Conservation (phyloP, 495 filamentous ascomycete species). For the Extremus antarcticus region DNA sequence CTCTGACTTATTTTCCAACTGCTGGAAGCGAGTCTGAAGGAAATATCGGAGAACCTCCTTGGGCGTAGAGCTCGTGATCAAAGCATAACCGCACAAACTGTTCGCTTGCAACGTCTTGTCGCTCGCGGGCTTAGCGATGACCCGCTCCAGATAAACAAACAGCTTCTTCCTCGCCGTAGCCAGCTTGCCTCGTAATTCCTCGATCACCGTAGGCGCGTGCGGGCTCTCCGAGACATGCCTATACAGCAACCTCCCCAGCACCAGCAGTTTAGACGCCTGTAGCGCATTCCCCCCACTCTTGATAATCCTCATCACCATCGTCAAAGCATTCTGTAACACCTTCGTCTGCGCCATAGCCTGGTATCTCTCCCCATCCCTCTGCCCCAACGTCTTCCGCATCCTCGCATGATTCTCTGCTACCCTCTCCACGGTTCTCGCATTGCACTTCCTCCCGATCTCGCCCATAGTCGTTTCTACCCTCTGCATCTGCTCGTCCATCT, state of each 20-base stretch:
- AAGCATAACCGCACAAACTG: constrained; percentile 67
- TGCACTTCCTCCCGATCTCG: constrained; percentile 67
- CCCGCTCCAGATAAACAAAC: constrained; percentile 54
- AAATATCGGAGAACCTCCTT: constrained; percentile 76
- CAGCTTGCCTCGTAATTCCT: constrained; percentile 52
- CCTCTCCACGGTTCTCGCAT: constrained; percentile 56
- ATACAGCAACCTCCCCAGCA: constrained; percentile 59
- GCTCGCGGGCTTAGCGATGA: constrained; percentile 43
- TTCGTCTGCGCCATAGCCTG: constrained; percentile 11
- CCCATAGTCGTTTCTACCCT: constrained; percentile 58
- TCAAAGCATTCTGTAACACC: constrained; percentile 46
- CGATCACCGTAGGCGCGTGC: constrained; percentile 43
- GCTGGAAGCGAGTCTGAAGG: constrained; percentile 55
- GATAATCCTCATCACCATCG: constrained; percentile 46
- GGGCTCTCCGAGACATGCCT: constrained; percentile 51
- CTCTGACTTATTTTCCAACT: constrained; percentile 40
- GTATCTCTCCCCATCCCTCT: neutral
- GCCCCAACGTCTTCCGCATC: constrained; percentile 34
- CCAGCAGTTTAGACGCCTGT: constrained; percentile 67
- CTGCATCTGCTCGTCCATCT: constrained; percentile 72
- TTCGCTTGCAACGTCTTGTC: constrained; percentile 50
- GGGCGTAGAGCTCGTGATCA: constrained; percentile 71
- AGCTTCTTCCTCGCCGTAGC: constrained; percentile 49
- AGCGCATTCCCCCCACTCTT: constrained; percentile 47
- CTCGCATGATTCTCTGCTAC: constrained; percentile 52